Evolutionary conservation across 305 asterid genomes (phyloP), one percentile per base, ranked within the genome.

Genomic region (Fraxinus floribunda): DNA sequence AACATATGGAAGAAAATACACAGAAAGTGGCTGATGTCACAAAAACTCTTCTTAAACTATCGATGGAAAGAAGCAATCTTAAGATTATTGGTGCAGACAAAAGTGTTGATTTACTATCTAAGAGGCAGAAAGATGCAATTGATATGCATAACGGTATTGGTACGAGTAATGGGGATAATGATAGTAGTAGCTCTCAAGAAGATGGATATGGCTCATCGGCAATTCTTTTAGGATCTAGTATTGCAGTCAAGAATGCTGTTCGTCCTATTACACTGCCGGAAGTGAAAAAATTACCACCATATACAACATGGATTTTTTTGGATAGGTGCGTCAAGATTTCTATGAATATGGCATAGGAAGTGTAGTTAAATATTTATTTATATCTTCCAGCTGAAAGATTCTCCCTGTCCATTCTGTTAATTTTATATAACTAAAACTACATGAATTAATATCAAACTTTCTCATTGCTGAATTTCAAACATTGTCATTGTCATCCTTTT

Each of bases 201-300:
- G 98, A 93, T 89, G 98, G 94, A 79, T 91, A 91, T 84, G 95
- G 96, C 66, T 90, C 97, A 82, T 92, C 98, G 66, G 93, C 97
- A 79, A 88, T 92, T 86, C 97, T 93, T 82, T 88, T 94, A 72
- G 98, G 98, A 85, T 91, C 97, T 81, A 94, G 96, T 90, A 93
- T 92, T 87, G 97, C 94, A 29, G 94, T 90, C 84, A 94, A 94
- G 89, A 93, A 91, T 87, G 97, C 97, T 26, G 96, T 91, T 85
- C 92, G 95, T 24, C 98, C 99, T 32, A 92, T 91, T 78, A 91
- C 88, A 87, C 93, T 97, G 76, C 97, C 97, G 1, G 93, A 86
- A 90, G 89, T 91, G 83, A 77, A 91, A 86, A 94, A 84, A 80
- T 79, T 92, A 83, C 95, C 98, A 75, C 93, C 93, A 18, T 97